These are phyloP conservation scores for Aspergillus carbonarius DNA, from an alignment of 2,329 filamentous ascomycete species.

Conservation along the genomic window DNA sequence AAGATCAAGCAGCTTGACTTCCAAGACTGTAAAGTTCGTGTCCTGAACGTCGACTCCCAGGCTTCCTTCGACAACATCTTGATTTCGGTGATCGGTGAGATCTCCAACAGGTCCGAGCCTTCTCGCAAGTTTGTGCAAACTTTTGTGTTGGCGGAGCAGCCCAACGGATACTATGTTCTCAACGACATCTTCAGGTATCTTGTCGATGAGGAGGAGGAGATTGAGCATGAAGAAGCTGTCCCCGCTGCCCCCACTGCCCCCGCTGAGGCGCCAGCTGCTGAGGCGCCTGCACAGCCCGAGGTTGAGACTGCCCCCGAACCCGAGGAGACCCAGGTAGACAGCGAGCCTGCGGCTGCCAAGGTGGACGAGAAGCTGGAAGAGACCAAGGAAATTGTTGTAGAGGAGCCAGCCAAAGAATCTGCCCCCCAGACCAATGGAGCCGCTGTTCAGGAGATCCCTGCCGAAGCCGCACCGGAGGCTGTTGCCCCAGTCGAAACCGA, in stretches of 20 bases:
- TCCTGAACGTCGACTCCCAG: constrained; percentile 97
- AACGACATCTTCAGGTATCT: constrained; percentile 98
- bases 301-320: constrained; percentile 31
- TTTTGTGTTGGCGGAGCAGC: constrained; percentile 93
- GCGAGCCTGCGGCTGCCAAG: constrained; percentile 49
- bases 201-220: constrained; percentile 69
- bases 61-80: constrained; percentile 90
- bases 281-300: constrained; percentile 46
- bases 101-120: constrained; percentile 87
- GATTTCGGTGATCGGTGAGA: constrained; percentile 97
- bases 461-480: constrained; percentile 22
- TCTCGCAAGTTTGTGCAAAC: constrained; percentile 97
- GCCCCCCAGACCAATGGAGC: constrained; percentile 39
- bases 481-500: constrained; percentile 42
- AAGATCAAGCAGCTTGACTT: constrained; percentile 91
- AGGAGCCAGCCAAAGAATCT: constrained; percentile 30
- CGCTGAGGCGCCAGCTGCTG: constrained; percentile 42
- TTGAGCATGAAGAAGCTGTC: constrained; percentile 46
- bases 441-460: constrained; percentile 19
- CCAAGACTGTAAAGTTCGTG: constrained; percentile 96
- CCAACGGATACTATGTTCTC: constrained; percentile 94
- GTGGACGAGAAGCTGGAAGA: constrained; percentile 78
- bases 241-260: constrained; percentile 44
- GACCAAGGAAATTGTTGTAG: constrained; percentile 49
- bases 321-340: constrained; percentile 34